Base-by-base conservation (phyloP, 306 rosid species). In the Lathyrus tuberosus region DNA sequence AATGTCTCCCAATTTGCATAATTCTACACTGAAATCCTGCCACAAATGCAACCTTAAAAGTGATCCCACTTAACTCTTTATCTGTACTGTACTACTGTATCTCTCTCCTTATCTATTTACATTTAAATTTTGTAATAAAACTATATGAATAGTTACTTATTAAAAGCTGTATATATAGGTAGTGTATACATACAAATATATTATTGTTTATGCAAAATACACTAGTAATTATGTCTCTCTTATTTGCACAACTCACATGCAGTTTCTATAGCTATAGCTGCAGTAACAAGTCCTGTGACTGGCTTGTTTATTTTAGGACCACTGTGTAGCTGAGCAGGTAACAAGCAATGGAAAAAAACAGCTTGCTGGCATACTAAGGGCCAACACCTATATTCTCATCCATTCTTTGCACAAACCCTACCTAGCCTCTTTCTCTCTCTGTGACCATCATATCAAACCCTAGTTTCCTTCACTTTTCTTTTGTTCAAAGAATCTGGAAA, bases 391-490 rank as follows among this genome's bases (percentile, higher is more conserved):
- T 40, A 51, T 58, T 72, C 67, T 68, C 24, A 61, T 73, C 78
- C 51, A 70, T 74, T 70, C 83, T 51, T 54, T 75, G 76, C 70
- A 70, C 67, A 69, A 81, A 49, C 79, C 62, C 76, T 77, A 76
- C 54, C 73, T 77, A 76, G 66, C 40, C 13, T 44, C 40, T 35
- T 35, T 70, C 47, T 42, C n/a, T 10, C 9, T 47, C 10, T 13
- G 76, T 62, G 70, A 48, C 76, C 74, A 68, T 72, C 70, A 11
- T 58, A 64, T 63, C 68, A 75, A 78, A 61, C 72, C 78, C 83
- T 74, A 74, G 57, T 16, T 44, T 6, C 13, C 20, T 20, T 30
- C 18, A 37, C 5, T 28, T 0, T 6, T 37, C 77, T 67, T 62
- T 46, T 47, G 10, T 59, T 58, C 12, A 67, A 24, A 67, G 28